Evolutionary conservation across 768 basidiomycete species (phyloP).

Genomic region (Arthromyces matolae): DNA sequence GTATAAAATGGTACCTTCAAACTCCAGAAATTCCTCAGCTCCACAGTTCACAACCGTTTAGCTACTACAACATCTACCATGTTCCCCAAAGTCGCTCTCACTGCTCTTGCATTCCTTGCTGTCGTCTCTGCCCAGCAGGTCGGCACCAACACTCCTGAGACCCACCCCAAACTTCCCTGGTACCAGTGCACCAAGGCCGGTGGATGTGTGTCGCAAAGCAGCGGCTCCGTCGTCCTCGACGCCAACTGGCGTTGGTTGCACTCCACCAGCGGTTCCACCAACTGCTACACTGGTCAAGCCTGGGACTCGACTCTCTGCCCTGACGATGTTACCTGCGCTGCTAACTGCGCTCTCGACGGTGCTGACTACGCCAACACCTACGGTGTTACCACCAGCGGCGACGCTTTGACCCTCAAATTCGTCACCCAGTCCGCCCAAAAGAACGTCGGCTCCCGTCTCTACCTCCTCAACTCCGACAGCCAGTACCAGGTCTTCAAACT

Average conservation of each 20-base stretch:
- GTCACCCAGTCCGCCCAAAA: conserved; percentile 34
- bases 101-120: conserved; percentile 33
- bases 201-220: conserved; percentile 35
- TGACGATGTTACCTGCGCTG: conserved; percentile 43
- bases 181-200: conserved; percentile 42
- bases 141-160: conserved; percentile 40
- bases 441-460: conserved; percentile 33
- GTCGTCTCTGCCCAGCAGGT: conserved; percentile 39
- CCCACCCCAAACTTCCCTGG: conserved; percentile 29
- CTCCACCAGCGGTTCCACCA: conserved; percentile 30
- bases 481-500: conserved; percentile 12
- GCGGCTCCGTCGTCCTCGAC: conserved; percentile 44
- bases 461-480: conserved; percentile 7
- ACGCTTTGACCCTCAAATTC: conserved; percentile 47
- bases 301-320: conserved; percentile 53
- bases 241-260: conserved; percentile 57
- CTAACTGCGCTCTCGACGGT: conserved; percentile 39
- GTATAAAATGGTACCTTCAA: neutral
- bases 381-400: conserved; percentile 41
- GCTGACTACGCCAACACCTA: conserved; percentile 50
- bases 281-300: conserved; percentile 55
- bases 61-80: conserved; percentile 17
- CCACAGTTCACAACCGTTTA: neutral
- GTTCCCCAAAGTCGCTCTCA: conserved; percentile 37
- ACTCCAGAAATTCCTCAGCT: neutral